Conservation (phyloP, 2,329 filamentous ascomycete genomes). For the Sporothrix euskadiensis region DNA sequence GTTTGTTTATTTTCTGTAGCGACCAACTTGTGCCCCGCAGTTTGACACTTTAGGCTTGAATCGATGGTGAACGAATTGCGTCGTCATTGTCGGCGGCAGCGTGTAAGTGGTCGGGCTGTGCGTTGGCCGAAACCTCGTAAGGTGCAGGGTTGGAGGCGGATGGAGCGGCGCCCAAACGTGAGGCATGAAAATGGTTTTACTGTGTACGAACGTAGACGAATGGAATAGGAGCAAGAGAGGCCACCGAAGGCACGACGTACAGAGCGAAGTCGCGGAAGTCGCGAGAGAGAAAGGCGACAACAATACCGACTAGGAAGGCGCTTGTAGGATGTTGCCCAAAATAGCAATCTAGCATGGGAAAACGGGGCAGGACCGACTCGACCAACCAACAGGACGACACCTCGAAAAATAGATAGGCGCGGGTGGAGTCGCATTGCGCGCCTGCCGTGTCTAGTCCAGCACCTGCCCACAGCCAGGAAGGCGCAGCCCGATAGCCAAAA, state of each 20-base stretch:
- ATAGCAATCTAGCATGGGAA: conserved; percentile 8
- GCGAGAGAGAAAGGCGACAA: background rate
- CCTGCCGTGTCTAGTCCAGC: background rate
- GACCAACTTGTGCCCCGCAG: background rate
- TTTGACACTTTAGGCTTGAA: background rate
- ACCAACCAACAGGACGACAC: background rate
- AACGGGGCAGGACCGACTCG: background rate
- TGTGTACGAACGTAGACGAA: background rate
- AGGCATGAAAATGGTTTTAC: too few relatives aligned
- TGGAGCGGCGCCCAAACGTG: background rate
- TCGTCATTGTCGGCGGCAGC: background rate
- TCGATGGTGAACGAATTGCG: background rate
- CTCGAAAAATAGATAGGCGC: background rate
- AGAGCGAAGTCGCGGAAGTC: background rate
- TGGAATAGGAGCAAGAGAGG: background rate
- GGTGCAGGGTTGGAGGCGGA: conserved; percentile 1
- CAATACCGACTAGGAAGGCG: background rate
- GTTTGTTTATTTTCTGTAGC: background rate
- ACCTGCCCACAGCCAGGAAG: background rate
- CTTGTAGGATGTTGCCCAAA: conserved; percentile 11
- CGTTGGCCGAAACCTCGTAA: background rate
- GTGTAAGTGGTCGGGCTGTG: background rate
- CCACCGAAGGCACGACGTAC: background rate
- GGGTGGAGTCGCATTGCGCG: conserved; percentile 1
- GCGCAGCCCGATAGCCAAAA: conserved; percentile 6